Evolutionary conservation across 192 early-diverging fungal species (phyloP), one percentile per base, ranked within the genome.

Genomic region (Coemansia sp.): DNA sequence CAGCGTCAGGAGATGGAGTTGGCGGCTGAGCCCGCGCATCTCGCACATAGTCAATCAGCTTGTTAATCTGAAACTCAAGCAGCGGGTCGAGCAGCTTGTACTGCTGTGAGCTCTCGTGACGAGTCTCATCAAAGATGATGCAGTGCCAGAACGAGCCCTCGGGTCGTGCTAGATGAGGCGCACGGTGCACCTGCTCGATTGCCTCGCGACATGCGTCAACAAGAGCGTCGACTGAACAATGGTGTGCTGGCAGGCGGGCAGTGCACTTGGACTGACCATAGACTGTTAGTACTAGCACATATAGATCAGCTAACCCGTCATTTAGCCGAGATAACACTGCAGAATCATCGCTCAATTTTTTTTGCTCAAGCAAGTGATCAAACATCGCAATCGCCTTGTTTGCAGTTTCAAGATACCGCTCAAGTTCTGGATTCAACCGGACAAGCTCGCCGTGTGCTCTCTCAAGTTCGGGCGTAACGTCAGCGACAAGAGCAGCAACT

Each of bases 61-160:
- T 74, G 62, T 66, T 80, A 19, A 80, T 50, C 19, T 73, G 65
- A 56, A 80, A 80, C 47, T 80, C 77, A 4, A 80, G 58, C 48
- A 80, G 57, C 19, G 77, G 72, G 32, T 80, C 77, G 4, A 80
- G 77, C n/a, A 80, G 69, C 62, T 64, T 74, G 69, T 80, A 80
- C 60, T 80, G 77, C 62, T 75, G 77, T 2, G 77, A 75, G 35
- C 60, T 61, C 21, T 80, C 77, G 17, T 80, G 60, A n/a, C 68
- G 68, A 14, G 39, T 23, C 25, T 67, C 72, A 19, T 80, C 77
- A 65, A 80, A 80, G 1, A 75, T 53, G 17, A 80, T 47, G 11
- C 55, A 52, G 17, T 65, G 72, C 77, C 77, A 80, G 50, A 80
- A 75, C 9, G 62, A 37, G 14, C 25, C 60, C 19, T 66, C 62